These are phyloP conservation scores for Myxozyma sirexii DNA, from an alignment of 805 yeast species.

Conservation along the genomic window DNA sequence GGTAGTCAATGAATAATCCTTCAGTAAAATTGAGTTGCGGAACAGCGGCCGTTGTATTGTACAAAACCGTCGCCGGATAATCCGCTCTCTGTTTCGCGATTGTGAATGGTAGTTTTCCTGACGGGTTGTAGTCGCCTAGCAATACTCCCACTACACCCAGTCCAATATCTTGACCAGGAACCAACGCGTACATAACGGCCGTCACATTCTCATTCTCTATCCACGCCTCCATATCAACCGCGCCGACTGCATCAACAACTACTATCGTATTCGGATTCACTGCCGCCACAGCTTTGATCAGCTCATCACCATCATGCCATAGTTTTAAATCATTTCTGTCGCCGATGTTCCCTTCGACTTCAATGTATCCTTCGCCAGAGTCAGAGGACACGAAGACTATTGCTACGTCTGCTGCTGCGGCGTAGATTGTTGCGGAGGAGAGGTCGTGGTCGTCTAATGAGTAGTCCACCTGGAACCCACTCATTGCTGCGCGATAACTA, in stretches of 20 bases:
- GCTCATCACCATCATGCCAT: slow-evolving; percentile 62
- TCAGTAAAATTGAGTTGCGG: slow-evolving; percentile 46
- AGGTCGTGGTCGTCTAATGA: slow-evolving; percentile 52
- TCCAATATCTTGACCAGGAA: slow-evolving; percentile 60
- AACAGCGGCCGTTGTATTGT: slow-evolving; percentile 41
- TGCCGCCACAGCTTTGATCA: slow-evolving; percentile 53
- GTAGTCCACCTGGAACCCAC: slow-evolving; percentile 52
- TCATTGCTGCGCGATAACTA: slow-evolving; percentile 49
- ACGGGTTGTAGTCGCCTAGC: slow-evolving; percentile 64
- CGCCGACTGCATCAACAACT: slow-evolving; percentile 63
- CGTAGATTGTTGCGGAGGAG: slow-evolving; percentile 49
- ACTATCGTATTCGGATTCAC: slow-evolving; percentile 59
- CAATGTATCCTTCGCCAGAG: slow-evolving; percentile 63
- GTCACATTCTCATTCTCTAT: slow-evolving; percentile 61
- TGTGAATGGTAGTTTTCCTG: slow-evolving; percentile 66
- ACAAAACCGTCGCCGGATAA: slow-evolving; percentile 48
- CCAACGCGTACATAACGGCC: slow-evolving; percentile 58
- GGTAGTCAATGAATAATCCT: slow-evolving; percentile 57
- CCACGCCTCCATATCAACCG: slow-evolving; percentile 58
- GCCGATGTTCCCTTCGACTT: slow-evolving; percentile 61
- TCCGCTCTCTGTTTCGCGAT: slow-evolving; percentile 56
- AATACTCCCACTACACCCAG: slow-evolving; percentile 59
- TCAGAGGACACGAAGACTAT: slow-evolving; percentile 57
- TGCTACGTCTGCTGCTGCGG: slow-evolving; percentile 56
- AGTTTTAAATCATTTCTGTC: slow-evolving; percentile 57